phyloP scores from a whole-genome alignment of 2,329 filamentous ascomycete genomes.

The Exophiala lecanii-corni region DNA sequence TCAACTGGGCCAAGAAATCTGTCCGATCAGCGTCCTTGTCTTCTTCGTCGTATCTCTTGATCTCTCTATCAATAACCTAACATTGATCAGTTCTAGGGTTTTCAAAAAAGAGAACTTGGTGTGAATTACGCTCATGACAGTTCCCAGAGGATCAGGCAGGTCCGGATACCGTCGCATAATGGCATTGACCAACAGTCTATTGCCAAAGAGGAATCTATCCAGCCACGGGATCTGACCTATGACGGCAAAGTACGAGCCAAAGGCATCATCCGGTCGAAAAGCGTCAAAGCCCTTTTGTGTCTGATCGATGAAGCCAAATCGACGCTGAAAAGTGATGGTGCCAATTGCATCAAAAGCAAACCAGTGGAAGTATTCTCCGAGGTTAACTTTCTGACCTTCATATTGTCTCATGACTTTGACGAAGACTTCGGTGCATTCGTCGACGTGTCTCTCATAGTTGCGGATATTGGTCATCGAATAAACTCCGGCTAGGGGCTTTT shows the following conservation, averaged over 20 bases:
- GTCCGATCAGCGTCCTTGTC: slow-evolving; percentile 2
- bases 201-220: slow-evolving; percentile 4
- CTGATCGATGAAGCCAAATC: slow-evolving; percentile 31
- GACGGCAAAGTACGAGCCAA: slow-evolving; percentile 1
- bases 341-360: slow-evolving; percentile 33
- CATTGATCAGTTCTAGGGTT: too few relatives aligned
- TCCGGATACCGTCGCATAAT: not conserved
- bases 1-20: slow-evolving; percentile 9
- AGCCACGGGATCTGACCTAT: slow-evolving; percentile 7
- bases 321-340: slow-evolving; percentile 32
- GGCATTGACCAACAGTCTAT: not conserved
- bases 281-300: not conserved
- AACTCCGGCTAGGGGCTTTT: slow-evolving; percentile 37
- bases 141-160: not conserved
- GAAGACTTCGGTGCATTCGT: slow-evolving; percentile 26
- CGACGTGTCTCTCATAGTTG: slow-evolving; percentile 45
- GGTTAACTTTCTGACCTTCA: slow-evolving; percentile 22
- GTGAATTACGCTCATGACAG: slow-evolving; percentile 2
- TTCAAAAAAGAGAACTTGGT: not conserved
- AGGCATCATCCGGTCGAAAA: not conserved
- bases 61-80: slow-evolving; percentile 6
- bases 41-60: slow-evolving; percentile 7
- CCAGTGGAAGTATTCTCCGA: slow-evolving; percentile 39
- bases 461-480: slow-evolving; percentile 47
- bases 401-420: slow-evolving; percentile 1